Conservation (phyloP, 2,329 filamentous ascomycete species). For the Camillea tinctor region DNA sequence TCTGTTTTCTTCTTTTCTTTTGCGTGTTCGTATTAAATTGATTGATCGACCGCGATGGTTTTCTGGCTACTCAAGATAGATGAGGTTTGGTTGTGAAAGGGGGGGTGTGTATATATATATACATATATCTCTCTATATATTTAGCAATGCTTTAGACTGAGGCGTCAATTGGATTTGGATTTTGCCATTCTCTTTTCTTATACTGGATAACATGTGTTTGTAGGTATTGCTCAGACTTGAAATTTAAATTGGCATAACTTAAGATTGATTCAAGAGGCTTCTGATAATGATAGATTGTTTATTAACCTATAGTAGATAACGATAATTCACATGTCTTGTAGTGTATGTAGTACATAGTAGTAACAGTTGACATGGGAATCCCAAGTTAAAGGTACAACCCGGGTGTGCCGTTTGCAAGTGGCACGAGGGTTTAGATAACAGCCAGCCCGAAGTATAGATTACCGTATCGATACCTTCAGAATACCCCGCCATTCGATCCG, state of each 20-base stretch:
- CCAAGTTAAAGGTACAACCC: too few relatives aligned
- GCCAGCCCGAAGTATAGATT: neutral
- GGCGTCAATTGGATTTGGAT: slow-evolving; percentile 14
- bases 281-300: too few relatives aligned
- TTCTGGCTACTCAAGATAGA: neutral
- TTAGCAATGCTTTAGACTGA: slow-evolving; percentile 4
- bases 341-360: too few relatives aligned
- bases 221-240: too few relatives aligned
- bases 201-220: too few relatives aligned
- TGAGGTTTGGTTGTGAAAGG: neutral
- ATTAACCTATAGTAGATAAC: too few relatives aligned
- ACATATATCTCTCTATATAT: too few relatives aligned
- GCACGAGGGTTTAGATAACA: neutral
- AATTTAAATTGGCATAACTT: too few relatives aligned
- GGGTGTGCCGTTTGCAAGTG: too few relatives aligned
- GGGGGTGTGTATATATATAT: neutral
- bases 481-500: neutral
- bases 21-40: neutral
- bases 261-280: too few relatives aligned
- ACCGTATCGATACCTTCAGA: neutral
- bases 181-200: neutral
- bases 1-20: neutral
- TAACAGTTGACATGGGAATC: too few relatives aligned
- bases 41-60: neutral
- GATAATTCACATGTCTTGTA: too few relatives aligned